Base-by-base conservation (phyloP, 2,329 filamentous ascomycete species). In the Paecilomyces formosus region DNA sequence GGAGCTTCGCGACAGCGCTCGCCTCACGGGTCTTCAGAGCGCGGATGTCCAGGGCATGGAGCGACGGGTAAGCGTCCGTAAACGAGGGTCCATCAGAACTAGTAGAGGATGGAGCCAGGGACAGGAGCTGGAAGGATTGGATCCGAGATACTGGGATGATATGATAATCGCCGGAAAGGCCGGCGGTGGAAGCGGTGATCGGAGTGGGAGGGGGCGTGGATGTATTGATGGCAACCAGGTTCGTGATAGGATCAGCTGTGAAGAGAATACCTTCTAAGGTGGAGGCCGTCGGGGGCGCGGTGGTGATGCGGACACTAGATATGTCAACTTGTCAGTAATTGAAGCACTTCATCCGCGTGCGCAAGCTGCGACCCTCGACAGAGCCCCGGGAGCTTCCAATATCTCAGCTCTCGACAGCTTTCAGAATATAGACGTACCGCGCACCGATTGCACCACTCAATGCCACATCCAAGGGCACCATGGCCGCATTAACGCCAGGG, bases 231-330 rank as follows among this genome's bases (percentile, higher is more conserved):
- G 82, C 83, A 64, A 88, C 76, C 58, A 86, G 75, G 65, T 85
- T 85, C 58, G 83, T 82, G 65, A 83, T 76, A 26, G 83, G 82
- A 69, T 82, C 83, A 53, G 81, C 82, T 28, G 84, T 85, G 72
- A 85, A 87, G 59, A 88, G 77, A 18, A 78, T 84, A 65, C 85
- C 85, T 70, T 87, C 84, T 60, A 85, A 73, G 24, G 78, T 81
- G 51, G 79, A 77, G 56, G 79, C 74, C 57, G 76, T 70, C 7
- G 78, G 78, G 28, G 78, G 73, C 15, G 78, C 76, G 55, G 82
- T 85, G 58, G 78, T 85, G 63, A 87, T 71, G 64, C 81, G 84
- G 66, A 87, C 76, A 59, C 84, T 86, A n/a, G n/a, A n/a, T n/a
- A 69, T 57, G 55, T 51, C 51, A 35, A 28, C 49, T 3, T 8